Base-by-base conservation (phyloP, 495 filamentous ascomycete species). In the Penicillium lagena region DNA sequence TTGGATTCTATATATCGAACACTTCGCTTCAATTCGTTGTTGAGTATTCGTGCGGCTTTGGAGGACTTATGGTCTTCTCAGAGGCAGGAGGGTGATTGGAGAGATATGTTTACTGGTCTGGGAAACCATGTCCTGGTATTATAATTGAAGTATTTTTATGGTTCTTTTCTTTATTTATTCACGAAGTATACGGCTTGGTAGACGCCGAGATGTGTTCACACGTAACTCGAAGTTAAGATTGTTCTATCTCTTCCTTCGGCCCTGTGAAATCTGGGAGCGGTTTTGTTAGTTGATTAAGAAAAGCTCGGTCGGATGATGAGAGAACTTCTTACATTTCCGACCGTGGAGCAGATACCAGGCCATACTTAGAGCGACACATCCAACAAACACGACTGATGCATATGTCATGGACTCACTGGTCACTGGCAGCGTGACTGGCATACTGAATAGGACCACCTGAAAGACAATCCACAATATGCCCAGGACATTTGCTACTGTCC, bases 331-430 rank as follows among this genome's bases (percentile, higher is more conserved):
- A 17, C 15, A 17, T 17, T 53, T 48, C 36, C 54, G 71, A 27
- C 83, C 82, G 69, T 81, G 77, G n/a, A 75, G 62, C 39, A 75
- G 68, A 66, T 87, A 86, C 80, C 80, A 85, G 1, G 68, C 58
- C 7, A 60, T 60, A 4, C 66, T 59, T 41, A 82, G 71, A 33
- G 57, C 37, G n/a, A 72, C 67, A 48, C 76, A 74, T 3, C 71
- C 74, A 31, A 72, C 69, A 53, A 83, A 82, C 9, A 81, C 78
- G 9, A 79, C 76, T 1, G 55, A 70, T 22, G 78, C 77, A 51
- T 81, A 81, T 50, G 79, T 77, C 64, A 75, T 76, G 3, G 51
- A 60, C 14, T 55, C 49, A 1, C 52, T 38, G 11, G 59, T 62
- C n/a, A 76, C 65, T 1, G 63, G 55, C 13, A 39, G 48, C 39